Conservation (phyloP, 805 yeast genomes). For the Ogataea glucozyma region DNA sequence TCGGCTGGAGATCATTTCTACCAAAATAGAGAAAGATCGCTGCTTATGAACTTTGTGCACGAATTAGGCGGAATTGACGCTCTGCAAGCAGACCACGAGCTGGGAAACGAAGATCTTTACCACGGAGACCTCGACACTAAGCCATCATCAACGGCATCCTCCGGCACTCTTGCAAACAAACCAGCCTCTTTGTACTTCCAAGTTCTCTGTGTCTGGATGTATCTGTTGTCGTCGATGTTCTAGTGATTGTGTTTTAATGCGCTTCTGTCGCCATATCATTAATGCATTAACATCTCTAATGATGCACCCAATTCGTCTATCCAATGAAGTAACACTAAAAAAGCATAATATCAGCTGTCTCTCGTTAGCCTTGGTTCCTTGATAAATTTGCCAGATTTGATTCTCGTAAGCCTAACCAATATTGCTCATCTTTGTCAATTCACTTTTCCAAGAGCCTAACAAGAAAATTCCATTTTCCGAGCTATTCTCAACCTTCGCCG, state of each 20-base stretch:
- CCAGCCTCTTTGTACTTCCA: background rate
- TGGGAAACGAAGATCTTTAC: conserved; percentile 7
- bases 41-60: conserved; percentile 48
- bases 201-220: background rate
- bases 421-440: too few species aligned
- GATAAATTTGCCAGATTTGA: too few species aligned
- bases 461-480: too few species aligned
- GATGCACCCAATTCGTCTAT: too few species aligned
- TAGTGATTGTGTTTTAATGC: background rate
- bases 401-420: too few species aligned
- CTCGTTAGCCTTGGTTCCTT: too few species aligned
- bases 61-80: conserved; percentile 34
- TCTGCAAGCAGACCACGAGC: background rate
- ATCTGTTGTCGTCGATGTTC: background rate
- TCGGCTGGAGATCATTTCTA: conserved; percentile 66
- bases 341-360: too few species aligned
- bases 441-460: too few species aligned
- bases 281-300: background rate
- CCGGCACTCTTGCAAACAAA: background rate
- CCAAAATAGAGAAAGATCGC: conserved; percentile 36
- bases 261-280: background rate
- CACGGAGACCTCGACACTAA: conserved; percentile 7
- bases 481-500: too few species aligned
- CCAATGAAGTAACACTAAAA: too few species aligned
- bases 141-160: too few species aligned